A percentile compares a stretch with the other conserved stretches of the same genome.
These are phyloP conservation scores for Bretschneidera sinensis DNA, from an alignment of 345 rosid species.

Conservation along the genomic window DNA sequence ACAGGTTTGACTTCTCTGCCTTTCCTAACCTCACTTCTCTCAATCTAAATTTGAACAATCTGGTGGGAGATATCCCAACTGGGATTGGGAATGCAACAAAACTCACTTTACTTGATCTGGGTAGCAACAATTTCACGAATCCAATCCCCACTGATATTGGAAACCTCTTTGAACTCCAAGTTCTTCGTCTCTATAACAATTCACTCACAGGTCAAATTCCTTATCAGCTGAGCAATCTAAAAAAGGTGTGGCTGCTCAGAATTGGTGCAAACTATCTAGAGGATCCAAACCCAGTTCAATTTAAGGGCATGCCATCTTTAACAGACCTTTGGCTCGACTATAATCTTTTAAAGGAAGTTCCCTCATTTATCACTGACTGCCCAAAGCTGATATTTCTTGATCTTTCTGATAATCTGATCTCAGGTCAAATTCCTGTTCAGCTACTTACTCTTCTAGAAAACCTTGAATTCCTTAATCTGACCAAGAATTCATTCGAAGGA, in stretches of 20 bases:
- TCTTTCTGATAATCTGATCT: constrained; percentile 25
- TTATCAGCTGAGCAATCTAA: neutral
- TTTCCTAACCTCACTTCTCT: constrained; percentile 26
- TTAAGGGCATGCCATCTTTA: constrained; percentile 23
- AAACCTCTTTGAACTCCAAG: constrained; percentile 16
- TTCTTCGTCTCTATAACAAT: constrained; percentile 4
- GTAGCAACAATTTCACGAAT: constrained; percentile 24
- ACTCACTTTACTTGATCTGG: constrained; percentile 21
- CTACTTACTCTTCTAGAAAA: constrained; percentile 15
- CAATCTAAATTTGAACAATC: constrained; percentile 21
- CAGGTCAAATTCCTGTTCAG: constrained; percentile 17
- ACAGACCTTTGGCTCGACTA: constrained; percentile 18
- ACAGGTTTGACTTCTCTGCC: constrained; percentile 22
- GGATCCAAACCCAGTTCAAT: constrained; percentile 20
- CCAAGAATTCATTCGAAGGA: constrained; percentile 33
- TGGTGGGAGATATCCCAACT: constrained; percentile 18
- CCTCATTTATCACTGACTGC: constrained; percentile 16
- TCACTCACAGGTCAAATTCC: neutral
- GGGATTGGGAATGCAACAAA: constrained; percentile 24
- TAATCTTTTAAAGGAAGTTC: constrained; percentile 13
- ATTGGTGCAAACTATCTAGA: constrained; percentile 17
- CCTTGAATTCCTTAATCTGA: constrained; percentile 28
- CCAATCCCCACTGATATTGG: constrained; percentile 19
- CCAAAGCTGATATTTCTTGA: constrained; percentile 14
- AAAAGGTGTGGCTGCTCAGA: constrained; percentile 12